Conservation (phyloP, 495 filamentous ascomycete species). For the Ascobolus immersus region DNA sequence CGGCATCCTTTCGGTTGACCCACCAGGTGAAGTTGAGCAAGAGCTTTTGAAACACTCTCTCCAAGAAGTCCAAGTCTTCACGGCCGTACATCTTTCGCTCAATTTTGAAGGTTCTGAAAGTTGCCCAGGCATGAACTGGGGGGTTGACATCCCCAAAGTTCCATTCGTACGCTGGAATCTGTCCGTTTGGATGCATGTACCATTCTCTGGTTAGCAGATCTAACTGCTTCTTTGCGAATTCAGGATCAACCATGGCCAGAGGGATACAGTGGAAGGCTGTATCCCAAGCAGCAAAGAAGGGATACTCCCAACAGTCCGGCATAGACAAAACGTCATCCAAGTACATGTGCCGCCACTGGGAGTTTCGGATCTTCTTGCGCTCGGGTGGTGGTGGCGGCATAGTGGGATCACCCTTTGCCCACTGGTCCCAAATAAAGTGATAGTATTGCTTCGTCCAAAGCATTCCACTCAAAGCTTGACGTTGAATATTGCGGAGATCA, state of each 20-base stretch:
- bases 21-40: conserved; percentile 96
- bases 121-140: conserved; percentile 86
- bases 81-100: conserved; percentile 90
- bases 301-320: conserved; percentile 97
- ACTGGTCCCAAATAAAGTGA: conserved; percentile 89
- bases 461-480: conserved; percentile 86
- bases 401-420: conserved; percentile 54
- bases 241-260: conserved; percentile 85
- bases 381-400: conserved; percentile 59
- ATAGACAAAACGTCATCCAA: conserved; percentile 88
- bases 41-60: conserved; percentile 88
- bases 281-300: conserved; percentile 95
- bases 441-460: conserved; percentile 96
- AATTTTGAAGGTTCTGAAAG: conserved; percentile 89
- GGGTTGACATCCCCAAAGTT: conserved; percentile 96
- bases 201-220: conserved; percentile 88
- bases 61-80: conserved; percentile 82
- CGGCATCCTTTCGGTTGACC: conserved; percentile 75
- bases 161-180: conserved; percentile 61
- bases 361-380: conserved; percentile 59
- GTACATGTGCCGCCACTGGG: conserved; percentile 77
- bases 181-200: conserved; percentile 98
- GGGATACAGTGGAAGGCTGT: conserved; percentile 92
- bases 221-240: conserved; percentile 92
- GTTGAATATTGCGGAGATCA: conserved; percentile 79